Evolutionary conservation across 306 rosid genomes (phyloP).

Genomic region (Parietaria judaica): DNA sequence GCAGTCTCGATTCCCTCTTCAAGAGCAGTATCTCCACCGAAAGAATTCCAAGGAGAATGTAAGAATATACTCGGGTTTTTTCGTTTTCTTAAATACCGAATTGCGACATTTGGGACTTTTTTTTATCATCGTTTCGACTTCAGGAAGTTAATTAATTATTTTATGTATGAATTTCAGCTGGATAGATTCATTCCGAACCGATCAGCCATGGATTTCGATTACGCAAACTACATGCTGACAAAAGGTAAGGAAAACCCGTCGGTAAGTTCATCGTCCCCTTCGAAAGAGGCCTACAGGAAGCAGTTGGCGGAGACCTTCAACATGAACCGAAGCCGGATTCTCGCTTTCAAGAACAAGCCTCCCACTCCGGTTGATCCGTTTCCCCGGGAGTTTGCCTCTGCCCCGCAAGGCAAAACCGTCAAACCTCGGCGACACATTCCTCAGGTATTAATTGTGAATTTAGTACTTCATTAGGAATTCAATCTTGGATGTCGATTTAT

Average conservation of each 20-base stretch:
- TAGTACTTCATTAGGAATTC: not conserved
- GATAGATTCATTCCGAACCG: conserved; percentile 32
- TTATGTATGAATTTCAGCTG: conserved; percentile 16
- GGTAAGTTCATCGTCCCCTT: conserved; percentile 40
- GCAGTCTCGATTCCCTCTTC: conserved; percentile 26
- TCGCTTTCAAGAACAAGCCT: conserved; percentile 85
- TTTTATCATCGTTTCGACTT: not conserved
- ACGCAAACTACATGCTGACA: conserved; percentile 29
- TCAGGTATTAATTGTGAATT: conserved; percentile 31
- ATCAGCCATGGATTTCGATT: conserved; percentile 34
- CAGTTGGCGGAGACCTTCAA: conserved; percentile 50
- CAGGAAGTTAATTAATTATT: not conserved
- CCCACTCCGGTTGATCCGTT: conserved; percentile 43
- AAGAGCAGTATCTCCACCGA: conserved; percentile 26
- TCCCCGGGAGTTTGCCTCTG: conserved; percentile 39
- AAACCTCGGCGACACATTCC: conserved; percentile 55
- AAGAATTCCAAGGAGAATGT: conserved; percentile 30
- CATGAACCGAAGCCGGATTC: conserved; percentile 61
- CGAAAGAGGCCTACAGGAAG: conserved; percentile 50
- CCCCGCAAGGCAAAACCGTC: conserved; percentile 24
- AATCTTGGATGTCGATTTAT: too few relatives aligned
- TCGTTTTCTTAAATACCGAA: not conserved
- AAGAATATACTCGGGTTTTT: not conserved
- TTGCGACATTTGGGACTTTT: conserved; percentile 3
- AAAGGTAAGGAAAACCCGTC: conserved; percentile 48